A percentile compares a stretch with the other conserved stretches of the same genome.
These are phyloP conservation scores for Clarireedia paspali DNA, from an alignment of 2,329 filamentous ascomycete genomes.

Conservation along the genomic window DNA sequence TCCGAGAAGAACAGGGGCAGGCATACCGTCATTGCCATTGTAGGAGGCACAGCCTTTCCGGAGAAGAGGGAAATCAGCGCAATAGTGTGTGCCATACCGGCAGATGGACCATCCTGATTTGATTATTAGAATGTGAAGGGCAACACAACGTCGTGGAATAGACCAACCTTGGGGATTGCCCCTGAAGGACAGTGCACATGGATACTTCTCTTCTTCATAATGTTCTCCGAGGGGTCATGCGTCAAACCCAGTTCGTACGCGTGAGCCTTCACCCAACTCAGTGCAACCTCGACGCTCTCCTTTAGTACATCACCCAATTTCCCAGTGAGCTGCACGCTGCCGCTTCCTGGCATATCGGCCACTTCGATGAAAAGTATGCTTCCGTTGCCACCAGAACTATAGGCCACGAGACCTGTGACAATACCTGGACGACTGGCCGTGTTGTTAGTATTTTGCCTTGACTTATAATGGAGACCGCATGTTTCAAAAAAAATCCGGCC, in stretches of 20 bases:
- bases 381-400: constrained; percentile 85
- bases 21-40: constrained; percentile 86
- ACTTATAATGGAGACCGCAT: constrained; percentile 12
- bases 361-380: constrained; percentile 98
- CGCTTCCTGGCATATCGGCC: constrained; percentile 90
- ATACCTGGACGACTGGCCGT: constrained; percentile 66
- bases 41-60: constrained; percentile 77
- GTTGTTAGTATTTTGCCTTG: constrained; percentile 13
- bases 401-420: constrained; percentile 92
- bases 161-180: constrained; percentile 88
- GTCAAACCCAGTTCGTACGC: constrained; percentile 85
- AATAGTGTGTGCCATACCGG: constrained; percentile 89
- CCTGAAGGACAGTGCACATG: constrained; percentile 96
- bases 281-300: constrained; percentile 90
- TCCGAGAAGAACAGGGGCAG: neutral
- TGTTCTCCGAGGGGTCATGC: constrained; percentile 72
- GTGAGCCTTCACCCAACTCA: constrained; percentile 96
- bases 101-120: constrained; percentile 69
- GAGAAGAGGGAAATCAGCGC: constrained; percentile 87
- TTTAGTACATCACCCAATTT: constrained; percentile 96
- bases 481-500: neutral
- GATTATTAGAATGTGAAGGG: constrained; percentile 6
- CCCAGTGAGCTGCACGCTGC: constrained; percentile 88
- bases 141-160: constrained; percentile 28
- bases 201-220: constrained; percentile 90